These are phyloP conservation scores for Sedum album DNA, from an alignment of 164 flowering plant genomes.

Conservation along the genomic window DNA sequence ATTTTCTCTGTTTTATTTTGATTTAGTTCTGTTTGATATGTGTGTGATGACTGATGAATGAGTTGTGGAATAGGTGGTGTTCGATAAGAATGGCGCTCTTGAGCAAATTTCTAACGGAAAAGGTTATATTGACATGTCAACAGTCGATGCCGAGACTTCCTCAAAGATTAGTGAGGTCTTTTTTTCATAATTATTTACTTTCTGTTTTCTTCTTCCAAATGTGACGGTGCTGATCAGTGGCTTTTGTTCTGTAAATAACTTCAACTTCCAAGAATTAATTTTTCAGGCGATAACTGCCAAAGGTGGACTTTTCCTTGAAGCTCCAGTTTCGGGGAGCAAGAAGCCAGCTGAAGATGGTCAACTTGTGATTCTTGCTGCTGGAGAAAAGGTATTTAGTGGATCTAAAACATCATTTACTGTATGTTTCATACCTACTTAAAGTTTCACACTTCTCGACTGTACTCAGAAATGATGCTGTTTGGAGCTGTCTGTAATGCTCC, in stretches of 20 bases:
- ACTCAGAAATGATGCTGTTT: too few species aligned
- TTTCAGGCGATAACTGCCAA: conserved; percentile 45
- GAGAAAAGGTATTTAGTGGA: conserved; percentile 52
- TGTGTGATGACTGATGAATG: neutral
- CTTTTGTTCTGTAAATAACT: neutral
- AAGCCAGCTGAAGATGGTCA: conserved; percentile 46
- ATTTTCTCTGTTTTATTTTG: neutral
- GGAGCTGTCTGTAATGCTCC: neutral
- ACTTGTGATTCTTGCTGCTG: conserved; percentile 94
- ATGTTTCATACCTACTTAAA: neutral
- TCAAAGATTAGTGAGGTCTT: conserved; percentile 67
- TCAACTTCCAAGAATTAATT: conserved; percentile 2
- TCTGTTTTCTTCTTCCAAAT: neutral
- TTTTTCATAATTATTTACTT: neutral
- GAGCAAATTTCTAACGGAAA: conserved; percentile 74
- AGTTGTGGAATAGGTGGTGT: conserved; percentile 57
- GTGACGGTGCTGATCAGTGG: neutral
- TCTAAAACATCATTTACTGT: neutral
- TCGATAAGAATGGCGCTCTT: conserved; percentile 79
- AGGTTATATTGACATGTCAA: conserved; percentile 96
- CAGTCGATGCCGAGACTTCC: conserved; percentile 92
- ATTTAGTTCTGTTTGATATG: neutral
- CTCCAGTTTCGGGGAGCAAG: neutral
- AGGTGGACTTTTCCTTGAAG: neutral
- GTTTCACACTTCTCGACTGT: neutral